Evolutionary conservation across 2,329 filamentous ascomycete genomes (phyloP).

Genomic region (Microcyclospora pomicola): DNA sequence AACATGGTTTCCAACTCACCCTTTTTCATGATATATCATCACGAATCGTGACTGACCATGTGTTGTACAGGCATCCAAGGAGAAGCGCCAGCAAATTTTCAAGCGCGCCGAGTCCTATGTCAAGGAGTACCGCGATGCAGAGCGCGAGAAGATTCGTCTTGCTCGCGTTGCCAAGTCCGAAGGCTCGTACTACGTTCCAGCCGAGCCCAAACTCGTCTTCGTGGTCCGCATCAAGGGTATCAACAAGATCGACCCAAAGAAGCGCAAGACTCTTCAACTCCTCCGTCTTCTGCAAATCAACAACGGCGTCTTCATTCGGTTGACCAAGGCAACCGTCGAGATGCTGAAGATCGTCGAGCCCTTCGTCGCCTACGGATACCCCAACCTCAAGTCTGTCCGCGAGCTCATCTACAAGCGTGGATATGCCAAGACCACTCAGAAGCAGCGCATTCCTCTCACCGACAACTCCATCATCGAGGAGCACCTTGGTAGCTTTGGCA

Average conservation of each 20-base stretch:
- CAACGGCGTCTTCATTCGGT: slow-evolving; percentile 95
- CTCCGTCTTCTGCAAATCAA: slow-evolving; percentile 99
- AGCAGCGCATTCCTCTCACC: slow-evolving; percentile 90
- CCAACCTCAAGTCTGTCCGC: slow-evolving; percentile 97
- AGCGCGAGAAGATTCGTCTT: slow-evolving; percentile 97
- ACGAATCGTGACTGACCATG: slow-evolving; percentile 20
- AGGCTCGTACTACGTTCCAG: slow-evolving; percentile 86
- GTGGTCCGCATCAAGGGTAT: slow-evolving; percentile 99
- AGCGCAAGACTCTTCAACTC: slow-evolving; percentile 98
- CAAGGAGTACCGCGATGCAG: slow-evolving; percentile 95
- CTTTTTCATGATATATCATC: slow-evolving; percentile 1
- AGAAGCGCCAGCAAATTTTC: slow-evolving; percentile 98
- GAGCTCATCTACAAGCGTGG: slow-evolving; percentile 99
- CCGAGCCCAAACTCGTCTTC: slow-evolving; percentile 93
- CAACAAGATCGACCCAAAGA: slow-evolving; percentile 99
- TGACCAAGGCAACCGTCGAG: slow-evolving; percentile 95
- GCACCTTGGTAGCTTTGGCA: slow-evolving; percentile 93
- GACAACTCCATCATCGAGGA: slow-evolving; percentile 98
- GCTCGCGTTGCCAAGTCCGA: slow-evolving; percentile 77
- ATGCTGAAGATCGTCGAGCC: slow-evolving; percentile 98
- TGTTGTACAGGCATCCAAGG: slow-evolving; percentile 70
- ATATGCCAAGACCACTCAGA: slow-evolving; percentile 88
- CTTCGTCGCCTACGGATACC: slow-evolving; percentile 98
- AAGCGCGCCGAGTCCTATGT: slow-evolving; percentile 99
- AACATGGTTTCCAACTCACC: slow-evolving; percentile 26